Conservation (phyloP, 2,329 filamentous ascomycete genomes). For the Diaporthe sp. region DNA sequence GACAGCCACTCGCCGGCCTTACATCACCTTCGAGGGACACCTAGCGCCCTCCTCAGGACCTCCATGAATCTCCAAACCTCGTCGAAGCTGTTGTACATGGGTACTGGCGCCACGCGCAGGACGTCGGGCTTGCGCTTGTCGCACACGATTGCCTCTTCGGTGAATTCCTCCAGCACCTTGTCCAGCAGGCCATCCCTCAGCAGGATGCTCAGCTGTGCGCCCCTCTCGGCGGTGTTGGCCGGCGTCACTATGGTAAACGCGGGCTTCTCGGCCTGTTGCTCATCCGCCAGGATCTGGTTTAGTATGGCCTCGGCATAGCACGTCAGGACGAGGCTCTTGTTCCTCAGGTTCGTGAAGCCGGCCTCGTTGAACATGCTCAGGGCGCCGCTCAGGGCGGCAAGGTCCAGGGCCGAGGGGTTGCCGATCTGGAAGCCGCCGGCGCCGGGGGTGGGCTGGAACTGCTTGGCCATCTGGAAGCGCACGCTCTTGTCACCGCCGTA, state of each 20-base stretch:
- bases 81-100: conserved; percentile 84
- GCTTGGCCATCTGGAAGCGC: conserved; percentile 87
- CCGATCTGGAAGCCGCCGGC: conserved; percentile 88
- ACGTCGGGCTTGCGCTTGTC: conserved; percentile 91
- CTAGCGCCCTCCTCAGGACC: conserved; percentile 51
- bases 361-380: conserved; percentile 82
- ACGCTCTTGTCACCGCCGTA: conserved; percentile 85
- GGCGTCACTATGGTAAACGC: conserved; percentile 79
- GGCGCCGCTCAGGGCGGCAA: conserved; percentile 80
- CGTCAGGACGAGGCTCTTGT: conserved; percentile 80
- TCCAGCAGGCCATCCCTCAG: conserved; percentile 79
- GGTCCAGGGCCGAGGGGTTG: conserved; percentile 84
- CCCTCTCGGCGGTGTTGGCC: conserved; percentile 74
- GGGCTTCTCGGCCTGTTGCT: conserved; percentile 48
- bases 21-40: neutral
- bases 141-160: conserved; percentile 78
- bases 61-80: conserved; percentile 73
- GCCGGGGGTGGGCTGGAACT: conserved; percentile 81
- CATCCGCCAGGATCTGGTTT: conserved; percentile 54
- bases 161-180: conserved; percentile 72
- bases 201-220: conserved; percentile 83
- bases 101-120: conserved; percentile 85
- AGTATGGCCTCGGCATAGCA: conserved; percentile 82
- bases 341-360: conserved; percentile 75
- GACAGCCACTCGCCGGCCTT: too few relatives aligned